Conservation (phyloP, 192 early-diverging fungal species). For the Linnemannia zychae region DNA sequence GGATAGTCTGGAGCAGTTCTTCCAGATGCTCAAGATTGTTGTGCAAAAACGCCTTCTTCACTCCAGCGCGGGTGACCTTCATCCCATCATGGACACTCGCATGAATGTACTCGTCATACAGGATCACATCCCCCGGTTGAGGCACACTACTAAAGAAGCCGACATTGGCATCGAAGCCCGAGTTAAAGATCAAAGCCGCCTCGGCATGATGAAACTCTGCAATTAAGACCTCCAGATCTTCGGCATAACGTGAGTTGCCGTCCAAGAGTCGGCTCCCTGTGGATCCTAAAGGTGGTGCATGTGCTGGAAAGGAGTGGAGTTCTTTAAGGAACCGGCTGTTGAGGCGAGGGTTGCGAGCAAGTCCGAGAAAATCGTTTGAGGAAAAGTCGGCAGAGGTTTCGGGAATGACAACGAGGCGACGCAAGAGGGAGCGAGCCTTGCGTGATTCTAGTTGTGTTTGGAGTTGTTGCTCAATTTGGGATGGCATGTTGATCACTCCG, state of each 20-base stretch:
- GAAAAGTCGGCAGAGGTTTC: slow-evolving; percentile 73
- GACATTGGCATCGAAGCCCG: slow-evolving; percentile 90
- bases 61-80: slow-evolving; percentile 64
- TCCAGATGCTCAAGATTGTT: slow-evolving; percentile 73
- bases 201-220: slow-evolving; percentile 71
- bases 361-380: slow-evolving; percentile 87
- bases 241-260: slow-evolving; percentile 75
- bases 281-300: slow-evolving; percentile 70
- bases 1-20: slow-evolving; percentile 39
- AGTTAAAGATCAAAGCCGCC: slow-evolving; percentile 82
- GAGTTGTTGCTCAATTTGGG: slow-evolving; percentile 56
- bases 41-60: slow-evolving; percentile 70
- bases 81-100: slow-evolving; percentile 90
- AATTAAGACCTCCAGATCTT: slow-evolving; percentile 73
- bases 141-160: slow-evolving; percentile 76
- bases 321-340: slow-evolving; percentile 60
- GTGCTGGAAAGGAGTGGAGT: slow-evolving; percentile 53
- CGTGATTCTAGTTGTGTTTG: slow-evolving; percentile 47
- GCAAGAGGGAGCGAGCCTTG: slow-evolving; percentile 46
- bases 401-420: slow-evolving; percentile 62
- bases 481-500: not conserved
- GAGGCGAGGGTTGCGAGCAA: slow-evolving; percentile 67
- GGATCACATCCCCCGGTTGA: slow-evolving; percentile 72
- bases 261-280: slow-evolving; percentile 83
- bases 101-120: slow-evolving; percentile 84